Base-by-base conservation (phyloP, 2,329 filamentous ascomycete genomes). In the Penicillium corylophilum region DNA sequence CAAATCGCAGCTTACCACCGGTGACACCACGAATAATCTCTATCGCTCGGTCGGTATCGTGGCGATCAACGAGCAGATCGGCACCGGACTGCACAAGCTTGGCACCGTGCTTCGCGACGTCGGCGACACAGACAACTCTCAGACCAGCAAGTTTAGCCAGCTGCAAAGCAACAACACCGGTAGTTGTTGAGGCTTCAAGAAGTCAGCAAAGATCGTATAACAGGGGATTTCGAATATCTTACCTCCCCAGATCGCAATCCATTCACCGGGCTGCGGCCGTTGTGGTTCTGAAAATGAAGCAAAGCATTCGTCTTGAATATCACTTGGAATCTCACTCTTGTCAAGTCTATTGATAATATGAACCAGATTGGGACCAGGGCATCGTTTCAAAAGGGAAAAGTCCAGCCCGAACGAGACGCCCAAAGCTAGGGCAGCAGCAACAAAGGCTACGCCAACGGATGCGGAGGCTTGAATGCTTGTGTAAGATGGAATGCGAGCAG, bases 181-280 rank as follows among this genome's bases (percentile, higher is more conserved):
- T 88, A 0, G 85, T 89, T 0, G 86, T 87, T 1, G 86, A 89
- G 1, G 77, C 79, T 82, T 10, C 24, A n/a, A 33, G 20, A 10
- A 18, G 31, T 64, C 42, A 59, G 49, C 22, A 4, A 6, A 5
- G 2, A 13, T 28, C 15, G 7, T 33, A 44, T 28, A 46, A 9
- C 12, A 16, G n/a, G 18, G 12, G 18, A 10, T 28, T 13, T 43
- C 31, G 55, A 12, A 55, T 33, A n/a, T 59, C 74, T 64, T 59
- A 77, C 83, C 88, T 50, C 88, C 88, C 87, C 88, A 91, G 42
- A 91, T 82, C 1, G 82, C 83, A 35, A 91, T 71, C 82, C 86
- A 90, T 53, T 91, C 87, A 0, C 85, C 86, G 0, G 70, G 60
- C 38, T 74, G 74, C 1, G 84, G 80, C 8, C 84, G 74, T 55